Base-by-base conservation (phyloP, 2,329 filamentous ascomycete species). In the Phoma sp. region DNA sequence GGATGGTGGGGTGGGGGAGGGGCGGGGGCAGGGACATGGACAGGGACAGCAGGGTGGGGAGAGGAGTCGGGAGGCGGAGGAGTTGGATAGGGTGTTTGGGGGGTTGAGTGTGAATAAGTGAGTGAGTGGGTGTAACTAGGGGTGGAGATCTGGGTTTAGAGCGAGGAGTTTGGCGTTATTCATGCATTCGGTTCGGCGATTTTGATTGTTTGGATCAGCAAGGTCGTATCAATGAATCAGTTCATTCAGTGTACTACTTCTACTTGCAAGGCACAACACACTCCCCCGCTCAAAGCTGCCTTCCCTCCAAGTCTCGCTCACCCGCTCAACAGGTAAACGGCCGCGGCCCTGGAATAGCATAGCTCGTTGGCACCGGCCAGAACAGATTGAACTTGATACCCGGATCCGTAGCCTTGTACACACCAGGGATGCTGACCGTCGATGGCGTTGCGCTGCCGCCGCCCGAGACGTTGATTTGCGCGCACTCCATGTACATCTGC, bases 51-150 rank as follows among this genome's bases (percentile, higher is more conserved):
- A 30, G 14, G 37, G 23, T 21, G 37, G 5, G 21, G 28, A 73
- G 71, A 72, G 63, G 56, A 21, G 51, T 42, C 86, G 86, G 9
- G 81, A 75, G 83, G 43, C 91, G 88, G 78, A 87, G 80, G 75
- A 83, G 87, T 42, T 77, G 51, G 75, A 77, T 61, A 61, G 74
- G 51, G 87, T 93, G 7, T 93, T 96, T 80, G 84, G 85, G 36
- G 87, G 87, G 0, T 69, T 96, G 59, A 54, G 33, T 34, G 30
- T 56, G 28, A 38, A 39, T 2, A 53, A 47, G 32, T 53, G 49
- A 53, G 12, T 10, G 21, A 3, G 11, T 20, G 17, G 20, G 11
- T 33, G 1, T 15, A 4, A 23, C n/a, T n/a, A n/a, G n/a, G n/a
- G n/a, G n/a, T n/a, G 26, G 21, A 0, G 10, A 10, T 18, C 12